Base-by-base conservation (phyloP, 352 stramenopile species). In the Phytophthora hybrid region DNA sequence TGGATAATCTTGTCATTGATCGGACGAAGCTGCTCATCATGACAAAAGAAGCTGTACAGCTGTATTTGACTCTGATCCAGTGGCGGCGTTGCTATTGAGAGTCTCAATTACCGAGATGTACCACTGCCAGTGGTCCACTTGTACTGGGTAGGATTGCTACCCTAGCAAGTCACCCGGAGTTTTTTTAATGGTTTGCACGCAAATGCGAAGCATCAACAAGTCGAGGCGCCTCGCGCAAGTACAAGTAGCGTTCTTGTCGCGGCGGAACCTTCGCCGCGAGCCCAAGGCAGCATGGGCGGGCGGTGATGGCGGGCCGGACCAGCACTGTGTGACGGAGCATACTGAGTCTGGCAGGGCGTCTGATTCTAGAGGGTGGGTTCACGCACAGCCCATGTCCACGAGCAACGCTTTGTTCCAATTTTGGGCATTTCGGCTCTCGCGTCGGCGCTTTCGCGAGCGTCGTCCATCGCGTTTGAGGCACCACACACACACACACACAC, bases 281-380 rank as follows among this genome's bases (percentile, higher is more conserved):
- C 57, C 49, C 59, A 6, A 32, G n/a, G 61, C 61, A 67, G 32
- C 9, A 16, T 16, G 37, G 37, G 37, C 37, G 52, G 49, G 21
- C 29, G 49, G 49, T 18, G 49, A 16, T 19, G n/a, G n/a, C 19
- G 47, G 47, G 9, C 47, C 21, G 37, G 13, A 46, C 37, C 37
- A 46, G 21, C 10, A 14, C 1, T 19, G 52, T 66, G 60, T 58
- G 60, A 66, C 32, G 41, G 46, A 56, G 59, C 51, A 46, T 8
- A 62, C 62, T 69, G 62, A 69, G 62, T 63, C 62, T 51, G 8
- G 9, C 34, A 39, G 34, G 34, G 9, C 39, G 49, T 44, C 21
- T 60, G 61, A 68, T 68, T 56, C 31, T 37, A 21, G 10, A 41
- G 26, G 26, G 23, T 59, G 53, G 9, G 10, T 32, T 18, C 37